These are phyloP conservation scores for Grosmannia penicillata DNA, from an alignment of 2,329 filamentous ascomycete genomes.

Conservation along the genomic window DNA sequence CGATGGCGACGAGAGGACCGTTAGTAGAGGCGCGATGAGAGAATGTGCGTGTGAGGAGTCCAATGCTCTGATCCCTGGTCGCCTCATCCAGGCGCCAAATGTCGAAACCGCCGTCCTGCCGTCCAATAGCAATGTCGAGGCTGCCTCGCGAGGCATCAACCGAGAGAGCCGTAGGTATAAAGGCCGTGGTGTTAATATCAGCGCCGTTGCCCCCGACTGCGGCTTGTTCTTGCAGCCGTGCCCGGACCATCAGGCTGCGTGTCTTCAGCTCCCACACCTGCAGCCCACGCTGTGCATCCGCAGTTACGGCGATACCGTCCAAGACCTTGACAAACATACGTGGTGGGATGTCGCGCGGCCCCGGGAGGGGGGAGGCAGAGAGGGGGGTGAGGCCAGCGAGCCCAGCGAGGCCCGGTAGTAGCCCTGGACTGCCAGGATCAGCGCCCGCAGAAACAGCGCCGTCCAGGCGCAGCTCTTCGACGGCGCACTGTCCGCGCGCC, in stretches of 20 bases:
- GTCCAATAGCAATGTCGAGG: slow-evolving; percentile 53
- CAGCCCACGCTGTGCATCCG: slow-evolving; percentile 52
- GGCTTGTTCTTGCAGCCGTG: slow-evolving; percentile 16
- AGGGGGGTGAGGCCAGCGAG: no score
- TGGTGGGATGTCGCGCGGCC: slow-evolving; percentile 12
- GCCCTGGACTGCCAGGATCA: no score
- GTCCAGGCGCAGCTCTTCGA: slow-evolving; percentile 52
- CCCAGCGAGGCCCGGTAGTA: no score
- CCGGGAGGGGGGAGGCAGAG: no score
- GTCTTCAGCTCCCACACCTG: slow-evolving; percentile 65
- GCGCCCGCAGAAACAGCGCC: no score
- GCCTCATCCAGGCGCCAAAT: slow-evolving; percentile 46
- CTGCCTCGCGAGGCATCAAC: slow-evolving; percentile 38
- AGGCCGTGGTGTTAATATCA: background rate
- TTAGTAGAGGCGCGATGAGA: slow-evolving; percentile 46
- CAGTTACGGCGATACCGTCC: slow-evolving; percentile 65
- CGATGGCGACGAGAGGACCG: slow-evolving; percentile 53
- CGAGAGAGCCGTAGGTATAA: slow-evolving; percentile 46
- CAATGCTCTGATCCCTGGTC: no score
- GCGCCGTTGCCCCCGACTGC: no score
- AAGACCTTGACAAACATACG: slow-evolving; percentile 65
- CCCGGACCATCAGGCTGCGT: slow-evolving; percentile 41
- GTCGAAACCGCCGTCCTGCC: slow-evolving; percentile 55
- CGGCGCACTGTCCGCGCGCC: slow-evolving; percentile 65
- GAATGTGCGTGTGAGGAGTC: slow-evolving; percentile 35